Percentiles rank a stretch among this genome's conserved stretches.
Evolutionary conservation across 2,329 filamentous ascomycete genomes (phyloP).

Genomic region (Curvularia lunata): DNA sequence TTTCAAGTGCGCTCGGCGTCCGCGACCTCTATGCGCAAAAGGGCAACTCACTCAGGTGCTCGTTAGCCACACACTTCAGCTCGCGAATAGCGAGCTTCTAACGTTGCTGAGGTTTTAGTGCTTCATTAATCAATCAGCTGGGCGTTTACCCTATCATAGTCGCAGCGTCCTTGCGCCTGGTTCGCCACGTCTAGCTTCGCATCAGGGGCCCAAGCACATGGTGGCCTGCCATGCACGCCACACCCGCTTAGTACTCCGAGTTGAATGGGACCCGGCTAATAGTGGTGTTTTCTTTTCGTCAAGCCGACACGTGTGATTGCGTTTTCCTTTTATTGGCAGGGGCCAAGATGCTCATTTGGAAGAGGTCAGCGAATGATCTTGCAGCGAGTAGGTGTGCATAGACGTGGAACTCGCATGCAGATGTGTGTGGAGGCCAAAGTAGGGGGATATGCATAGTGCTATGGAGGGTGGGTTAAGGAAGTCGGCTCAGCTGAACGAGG

Average conservation of each 20-base stretch:
- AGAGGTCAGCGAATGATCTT: conserved; percentile 2
- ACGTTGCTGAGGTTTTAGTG: conserved; percentile 1
- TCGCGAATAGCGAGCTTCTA: background rate
- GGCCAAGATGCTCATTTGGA: conserved; percentile 3
- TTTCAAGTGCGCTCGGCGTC: background rate
- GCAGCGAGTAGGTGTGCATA: conserved; percentile 6
- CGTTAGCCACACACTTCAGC: background rate
- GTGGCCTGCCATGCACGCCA: conserved; percentile 23
- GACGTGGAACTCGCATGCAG: conserved; percentile 4
- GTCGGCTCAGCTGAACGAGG: conserved; percentile 9
- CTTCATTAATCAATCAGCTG: conserved; percentile 15
- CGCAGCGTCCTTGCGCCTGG: conserved; percentile 12
- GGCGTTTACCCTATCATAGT: conserved; percentile 19
- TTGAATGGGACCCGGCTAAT: conserved; percentile 6
- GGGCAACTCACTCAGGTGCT: background rate
- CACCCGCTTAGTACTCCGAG: conserved; percentile 12
- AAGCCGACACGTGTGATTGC: conserved; percentile 7
- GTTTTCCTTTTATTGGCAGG: conserved; percentile 7
- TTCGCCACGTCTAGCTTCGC: conserved; percentile 18
- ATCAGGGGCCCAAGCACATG: conserved; percentile 12
- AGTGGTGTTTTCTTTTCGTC: background rate
- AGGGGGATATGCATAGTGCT: conserved; percentile 1
- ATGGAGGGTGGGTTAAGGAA: background rate
- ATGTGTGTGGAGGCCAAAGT: conserved; percentile 3
- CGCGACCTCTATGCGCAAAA: background rate